These are phyloP conservation scores for Lanmaoa pseudosensibilis DNA, from an alignment of 768 basidiomycete species.

Conservation along the genomic window DNA sequence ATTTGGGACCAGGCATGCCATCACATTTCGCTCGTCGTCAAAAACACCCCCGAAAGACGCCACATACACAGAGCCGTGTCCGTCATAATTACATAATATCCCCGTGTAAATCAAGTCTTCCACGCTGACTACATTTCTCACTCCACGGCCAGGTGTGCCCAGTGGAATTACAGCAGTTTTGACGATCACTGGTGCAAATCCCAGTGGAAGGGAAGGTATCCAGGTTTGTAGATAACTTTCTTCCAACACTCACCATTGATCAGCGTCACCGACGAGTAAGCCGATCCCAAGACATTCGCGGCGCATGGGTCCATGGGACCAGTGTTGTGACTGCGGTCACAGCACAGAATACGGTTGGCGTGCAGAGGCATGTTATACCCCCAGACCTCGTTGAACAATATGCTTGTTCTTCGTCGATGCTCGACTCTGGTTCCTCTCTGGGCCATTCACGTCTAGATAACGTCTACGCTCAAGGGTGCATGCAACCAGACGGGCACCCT, in stretches of 20 bases:
- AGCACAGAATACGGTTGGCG: not conserved
- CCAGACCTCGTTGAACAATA: not conserved
- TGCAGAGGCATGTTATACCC: not conserved
- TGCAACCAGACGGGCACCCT: conserved; percentile 1
- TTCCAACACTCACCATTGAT: not conserved
- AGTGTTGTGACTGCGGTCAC: conserved; percentile 6
- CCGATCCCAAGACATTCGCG: conserved; percentile 5
- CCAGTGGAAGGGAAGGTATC: conserved; percentile 2
- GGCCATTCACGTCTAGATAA: not conserved
- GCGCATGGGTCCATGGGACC: conserved; percentile 5
- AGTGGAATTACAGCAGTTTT: not conserved
- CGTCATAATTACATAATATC: too few relatives aligned
- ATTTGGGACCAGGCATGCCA: too few relatives aligned
- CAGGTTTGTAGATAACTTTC: not conserved
- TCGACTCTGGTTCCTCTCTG: not conserved
- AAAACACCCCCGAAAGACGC: too few relatives aligned
- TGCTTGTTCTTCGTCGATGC: not conserved
- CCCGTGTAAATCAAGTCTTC: not conserved
- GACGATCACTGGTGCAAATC: conserved; percentile 1
- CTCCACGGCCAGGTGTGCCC: not conserved
- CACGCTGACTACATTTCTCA: not conserved
- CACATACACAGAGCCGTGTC: too few relatives aligned
- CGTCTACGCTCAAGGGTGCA: not conserved
- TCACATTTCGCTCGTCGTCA: too few relatives aligned
- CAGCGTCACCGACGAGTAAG: not conserved